These are phyloP conservation scores for Xylariales sp. DNA, from an alignment of 2,329 filamentous ascomycete species.

Conservation along the genomic window DNA sequence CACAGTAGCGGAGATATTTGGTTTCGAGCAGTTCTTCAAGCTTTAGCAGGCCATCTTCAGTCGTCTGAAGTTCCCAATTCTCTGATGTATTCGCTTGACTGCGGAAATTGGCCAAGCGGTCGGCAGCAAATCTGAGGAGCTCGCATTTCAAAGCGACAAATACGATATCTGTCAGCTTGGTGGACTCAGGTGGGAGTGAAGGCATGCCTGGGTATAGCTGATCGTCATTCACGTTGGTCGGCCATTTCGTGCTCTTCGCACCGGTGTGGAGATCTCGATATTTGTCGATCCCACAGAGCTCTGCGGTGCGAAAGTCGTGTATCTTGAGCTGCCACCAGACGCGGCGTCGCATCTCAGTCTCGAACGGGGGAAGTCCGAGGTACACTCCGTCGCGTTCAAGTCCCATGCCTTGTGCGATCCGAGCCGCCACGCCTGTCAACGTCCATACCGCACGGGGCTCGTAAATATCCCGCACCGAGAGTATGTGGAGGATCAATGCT, in stretches of 20 bases:
- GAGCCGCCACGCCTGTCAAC: conserved; percentile 43
- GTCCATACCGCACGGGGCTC: conserved; percentile 48
- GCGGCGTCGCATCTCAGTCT: conserved; percentile 50
- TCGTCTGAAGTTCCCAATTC: conserved; percentile 1
- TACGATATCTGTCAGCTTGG: conserved; percentile 29
- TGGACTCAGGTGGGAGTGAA: conserved; percentile 18
- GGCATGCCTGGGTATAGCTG: conserved; percentile 32
- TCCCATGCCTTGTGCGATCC: conserved; percentile 49
- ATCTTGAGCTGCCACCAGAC: conserved; percentile 42
- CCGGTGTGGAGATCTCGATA: background rate
- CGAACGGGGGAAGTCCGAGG: conserved; percentile 31
- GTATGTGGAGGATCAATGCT: conserved; percentile 44
- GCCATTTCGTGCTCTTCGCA: conserved; percentile 1
- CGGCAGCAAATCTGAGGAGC: conserved; percentile 13
- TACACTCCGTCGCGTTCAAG: conserved; percentile 41
- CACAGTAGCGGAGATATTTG: conserved; percentile 38
- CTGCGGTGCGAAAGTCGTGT: conserved; percentile 3
- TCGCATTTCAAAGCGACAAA: conserved; percentile 14
- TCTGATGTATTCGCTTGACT: conserved; percentile 9
- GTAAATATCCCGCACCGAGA: conserved; percentile 29
- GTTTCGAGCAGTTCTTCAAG: conserved; percentile 36
- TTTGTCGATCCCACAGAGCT: conserved; percentile 5
- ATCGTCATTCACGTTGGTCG: conserved; percentile 30
- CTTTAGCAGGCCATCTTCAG: conserved; percentile 27
- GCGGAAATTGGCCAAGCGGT: conserved; percentile 33